phyloP scores from a whole-genome alignment of 805 yeast genomes.

The Metschnikowia picachoensis region DNA sequence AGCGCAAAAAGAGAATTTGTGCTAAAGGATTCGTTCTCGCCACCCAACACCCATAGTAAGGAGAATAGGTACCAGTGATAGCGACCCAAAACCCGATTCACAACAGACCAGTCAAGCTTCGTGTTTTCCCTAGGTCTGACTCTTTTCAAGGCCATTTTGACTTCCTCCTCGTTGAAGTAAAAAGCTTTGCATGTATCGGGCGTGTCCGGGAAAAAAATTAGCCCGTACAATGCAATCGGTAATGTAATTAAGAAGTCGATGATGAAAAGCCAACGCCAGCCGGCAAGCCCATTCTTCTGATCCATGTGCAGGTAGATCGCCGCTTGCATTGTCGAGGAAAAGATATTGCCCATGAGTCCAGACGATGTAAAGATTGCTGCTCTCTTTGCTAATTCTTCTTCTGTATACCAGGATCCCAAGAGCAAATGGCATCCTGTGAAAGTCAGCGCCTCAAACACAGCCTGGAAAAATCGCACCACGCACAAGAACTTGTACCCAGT shows the following conservation, averaged over 20 bases:
- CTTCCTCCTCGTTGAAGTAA: constrained; percentile 34
- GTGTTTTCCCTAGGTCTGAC: constrained; percentile 8
- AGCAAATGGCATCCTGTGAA: constrained; percentile 53
- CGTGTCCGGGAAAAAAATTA: constrained; percentile 53
- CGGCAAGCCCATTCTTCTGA: constrained; percentile 40
- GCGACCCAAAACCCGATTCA: constrained; percentile 38
- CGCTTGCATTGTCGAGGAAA: constrained; percentile 55
- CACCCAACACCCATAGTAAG: constrained; percentile 49
- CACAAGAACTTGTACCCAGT: constrained; percentile 47
- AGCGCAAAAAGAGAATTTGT: constrained; percentile 46
- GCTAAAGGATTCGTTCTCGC: constrained; percentile 45
- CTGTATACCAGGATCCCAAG: constrained; percentile 50
- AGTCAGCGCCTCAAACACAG: constrained; percentile 56
- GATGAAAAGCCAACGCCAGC: constrained; percentile 66
- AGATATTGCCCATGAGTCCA: constrained; percentile 52
- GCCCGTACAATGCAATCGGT: constrained; percentile 44
- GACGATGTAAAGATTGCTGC: constrained; percentile 53
- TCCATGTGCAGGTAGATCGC: constrained; percentile 46
- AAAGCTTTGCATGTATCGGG: constrained; percentile 40
- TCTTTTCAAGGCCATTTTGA: constrained; percentile 8
- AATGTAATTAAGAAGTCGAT: constrained; percentile 61
- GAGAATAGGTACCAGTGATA: constrained; percentile 60
- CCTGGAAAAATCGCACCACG: constrained; percentile 58
- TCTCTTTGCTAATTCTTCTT: constrained; percentile 45
- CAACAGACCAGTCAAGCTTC: constrained; percentile 23